These are phyloP conservation scores for Sugiyamaella americana DNA, from an alignment of 805 yeast genomes.

Conservation along the genomic window DNA sequence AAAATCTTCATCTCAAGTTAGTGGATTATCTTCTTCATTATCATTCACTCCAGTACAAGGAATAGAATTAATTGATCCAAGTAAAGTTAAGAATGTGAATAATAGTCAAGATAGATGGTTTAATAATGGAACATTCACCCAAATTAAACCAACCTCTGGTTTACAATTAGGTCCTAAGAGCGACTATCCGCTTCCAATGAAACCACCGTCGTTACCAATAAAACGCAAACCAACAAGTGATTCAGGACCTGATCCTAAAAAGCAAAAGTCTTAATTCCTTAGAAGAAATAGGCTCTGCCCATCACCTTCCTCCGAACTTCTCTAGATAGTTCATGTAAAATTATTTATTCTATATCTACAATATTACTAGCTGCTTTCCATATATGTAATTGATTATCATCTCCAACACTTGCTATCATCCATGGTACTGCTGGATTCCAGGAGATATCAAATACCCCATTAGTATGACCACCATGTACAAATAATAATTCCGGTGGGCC, in stretches of 20 bases:
- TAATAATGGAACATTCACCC: constrained; percentile 22
- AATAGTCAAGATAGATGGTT: constrained; percentile 24
- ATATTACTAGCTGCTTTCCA: constrained; percentile 60
- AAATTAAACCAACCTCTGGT: constrained; percentile 5
- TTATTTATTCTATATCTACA: constrained; percentile 25
- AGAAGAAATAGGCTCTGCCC: too few relatives aligned
- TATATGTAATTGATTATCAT: constrained; percentile 80
- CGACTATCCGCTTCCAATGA: neutral
- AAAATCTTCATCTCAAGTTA: constrained; percentile 5
- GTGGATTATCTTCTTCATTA: constrained; percentile 21
- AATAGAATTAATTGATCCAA: constrained; percentile 25
- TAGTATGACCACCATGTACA: constrained; percentile 78
- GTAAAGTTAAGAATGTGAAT: neutral
- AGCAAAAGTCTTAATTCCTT: neutral
- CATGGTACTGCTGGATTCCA: constrained; percentile 75
- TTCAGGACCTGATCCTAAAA: neutral
- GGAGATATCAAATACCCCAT: constrained; percentile 75
- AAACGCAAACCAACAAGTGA: neutral
- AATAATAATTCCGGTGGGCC: constrained; percentile 41
- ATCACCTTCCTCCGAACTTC: too few relatives aligned
- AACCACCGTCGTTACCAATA: neutral
- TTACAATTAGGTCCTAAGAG: neutral
- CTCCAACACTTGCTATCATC: constrained; percentile 70
- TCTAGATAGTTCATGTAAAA: too few relatives aligned
- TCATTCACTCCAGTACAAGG: constrained; percentile 25